phyloP scores from a whole-genome alignment of 2,329 filamentous ascomycete species.

The Trichoderma citrinoviride region DNA sequence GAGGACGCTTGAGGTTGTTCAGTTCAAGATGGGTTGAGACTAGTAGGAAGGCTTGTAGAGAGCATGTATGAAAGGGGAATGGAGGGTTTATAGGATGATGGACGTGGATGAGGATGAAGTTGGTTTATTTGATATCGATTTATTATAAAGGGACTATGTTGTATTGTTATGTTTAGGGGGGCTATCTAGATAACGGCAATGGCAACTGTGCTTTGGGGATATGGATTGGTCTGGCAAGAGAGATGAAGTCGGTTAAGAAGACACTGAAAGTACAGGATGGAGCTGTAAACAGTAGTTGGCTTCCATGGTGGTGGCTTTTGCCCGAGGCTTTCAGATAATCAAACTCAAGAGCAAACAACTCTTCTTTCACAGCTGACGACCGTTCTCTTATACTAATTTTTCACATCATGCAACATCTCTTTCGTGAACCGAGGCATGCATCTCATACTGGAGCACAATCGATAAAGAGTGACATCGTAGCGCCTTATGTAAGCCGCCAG shows the following conservation, averaged over 20 bases:
- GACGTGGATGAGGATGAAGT: too few species aligned
- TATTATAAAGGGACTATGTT: neutral
- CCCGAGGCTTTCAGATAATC: too few species aligned
- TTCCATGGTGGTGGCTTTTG: neutral
- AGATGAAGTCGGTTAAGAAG: neutral
- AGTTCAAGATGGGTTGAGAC: too few species aligned
- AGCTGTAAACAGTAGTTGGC: neutral
- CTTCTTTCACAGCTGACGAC: too few species aligned
- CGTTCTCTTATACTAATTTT: too few species aligned
- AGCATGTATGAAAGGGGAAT: neutral
- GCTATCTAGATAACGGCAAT: neutral
- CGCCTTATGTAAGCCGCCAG: slow-evolving; percentile 1
- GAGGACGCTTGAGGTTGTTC: neutral
- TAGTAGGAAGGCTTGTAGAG: too few species aligned
- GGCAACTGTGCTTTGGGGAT: neutral
- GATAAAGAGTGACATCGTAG: neutral
- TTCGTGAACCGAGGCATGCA: neutral
- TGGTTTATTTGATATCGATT: too few species aligned
- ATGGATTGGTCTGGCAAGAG: neutral
- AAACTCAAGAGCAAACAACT: too few species aligned
- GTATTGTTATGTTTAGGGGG: neutral
- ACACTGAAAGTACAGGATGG: neutral
- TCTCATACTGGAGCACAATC: neutral
- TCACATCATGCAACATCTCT: neutral
- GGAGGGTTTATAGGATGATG: too few species aligned